Conservation (phyloP, 805 yeast genomes). For the Sugiyamaella valdiviana region DNA sequence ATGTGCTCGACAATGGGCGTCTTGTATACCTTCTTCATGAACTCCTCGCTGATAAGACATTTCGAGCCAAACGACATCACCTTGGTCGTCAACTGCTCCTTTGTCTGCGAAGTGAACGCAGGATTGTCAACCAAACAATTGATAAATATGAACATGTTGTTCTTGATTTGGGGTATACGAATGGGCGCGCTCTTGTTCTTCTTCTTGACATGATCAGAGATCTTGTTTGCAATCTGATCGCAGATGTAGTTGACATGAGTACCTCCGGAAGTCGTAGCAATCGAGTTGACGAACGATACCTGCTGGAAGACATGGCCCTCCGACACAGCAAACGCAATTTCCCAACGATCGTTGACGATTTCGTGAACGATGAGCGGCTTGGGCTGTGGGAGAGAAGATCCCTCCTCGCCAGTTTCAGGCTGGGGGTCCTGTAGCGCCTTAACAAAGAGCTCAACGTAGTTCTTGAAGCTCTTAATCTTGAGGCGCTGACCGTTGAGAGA, state of each 20-base stretch:
- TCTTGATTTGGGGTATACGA: slow-evolving; percentile 82
- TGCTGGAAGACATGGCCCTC: slow-evolving; percentile 79
- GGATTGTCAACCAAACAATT: slow-evolving; percentile 95
- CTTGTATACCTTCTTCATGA: slow-evolving; percentile 62
- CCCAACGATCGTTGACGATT: slow-evolving; percentile 85
- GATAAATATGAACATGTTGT: slow-evolving; percentile 82
- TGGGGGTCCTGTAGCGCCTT: slow-evolving; percentile 50
- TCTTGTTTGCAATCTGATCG: slow-evolving; percentile 75
- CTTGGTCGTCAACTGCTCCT: slow-evolving; percentile 89
- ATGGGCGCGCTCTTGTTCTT: slow-evolving; percentile 60
- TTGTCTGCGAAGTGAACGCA: slow-evolving; percentile 95
- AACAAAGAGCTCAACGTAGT: slow-evolving; percentile 83
- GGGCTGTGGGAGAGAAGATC: slow-evolving; percentile 21
- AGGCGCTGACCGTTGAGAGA: slow-evolving; percentile 68
- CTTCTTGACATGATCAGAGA: slow-evolving; percentile 67
- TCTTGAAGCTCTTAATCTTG: slow-evolving; percentile 68
- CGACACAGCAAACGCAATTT: slow-evolving; percentile 87
- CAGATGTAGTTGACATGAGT: slow-evolving; percentile 85
- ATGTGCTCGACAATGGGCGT: slow-evolving; percentile 68
- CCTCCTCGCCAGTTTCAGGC: slow-evolving; percentile 2
- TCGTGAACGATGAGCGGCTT: slow-evolving; percentile 70
- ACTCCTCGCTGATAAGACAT: slow-evolving; percentile 70
- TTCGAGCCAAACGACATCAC: slow-evolving; percentile 83
- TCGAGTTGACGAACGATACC: slow-evolving; percentile 93
- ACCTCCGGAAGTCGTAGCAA: slow-evolving; percentile 96